Conservation (phyloP, 169 alveolate genomes). For the Miamiensis avidus region DNA sequence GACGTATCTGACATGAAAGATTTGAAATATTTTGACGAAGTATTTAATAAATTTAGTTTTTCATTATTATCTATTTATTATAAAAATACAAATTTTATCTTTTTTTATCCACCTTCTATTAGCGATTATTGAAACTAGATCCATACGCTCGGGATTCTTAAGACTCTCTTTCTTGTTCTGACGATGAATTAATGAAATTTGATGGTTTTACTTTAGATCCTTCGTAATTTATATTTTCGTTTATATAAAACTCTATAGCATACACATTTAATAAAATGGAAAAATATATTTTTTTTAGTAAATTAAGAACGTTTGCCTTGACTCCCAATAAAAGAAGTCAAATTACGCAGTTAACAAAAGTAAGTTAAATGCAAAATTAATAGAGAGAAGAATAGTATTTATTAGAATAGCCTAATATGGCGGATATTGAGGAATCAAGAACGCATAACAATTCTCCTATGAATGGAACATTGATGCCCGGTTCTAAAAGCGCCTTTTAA, state of each 20-base stretch:
- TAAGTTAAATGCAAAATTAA: not conserved
- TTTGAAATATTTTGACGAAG: slow-evolving; percentile 56
- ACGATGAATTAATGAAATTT: not conserved
- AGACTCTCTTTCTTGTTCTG: not conserved
- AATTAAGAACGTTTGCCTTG: not conserved
- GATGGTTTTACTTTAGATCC: not conserved
- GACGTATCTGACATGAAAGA: slow-evolving; percentile 48
- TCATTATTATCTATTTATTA: too few relatives aligned
- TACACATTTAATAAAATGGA: too few relatives aligned
- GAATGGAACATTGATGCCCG: too few relatives aligned
- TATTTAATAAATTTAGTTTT: slow-evolving; percentile 31
- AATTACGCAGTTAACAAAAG: not conserved
- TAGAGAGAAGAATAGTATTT: not conserved
- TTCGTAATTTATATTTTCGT: not conserved
- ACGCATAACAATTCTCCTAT: not conserved
- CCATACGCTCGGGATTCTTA: not conserved
- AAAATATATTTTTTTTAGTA: not conserved
- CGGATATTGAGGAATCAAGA: not conserved
- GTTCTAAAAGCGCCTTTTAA: not conserved
- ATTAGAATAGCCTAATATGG: not conserved
- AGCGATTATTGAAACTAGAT: not conserved
- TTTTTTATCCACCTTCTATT: too few relatives aligned
- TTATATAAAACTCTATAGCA: too few relatives aligned
- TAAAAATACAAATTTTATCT: too few relatives aligned
- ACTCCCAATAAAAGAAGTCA: not conserved